These are phyloP conservation scores for Starmerella floris DNA, from an alignment of 805 yeast genomes.

Conservation along the genomic window DNA sequence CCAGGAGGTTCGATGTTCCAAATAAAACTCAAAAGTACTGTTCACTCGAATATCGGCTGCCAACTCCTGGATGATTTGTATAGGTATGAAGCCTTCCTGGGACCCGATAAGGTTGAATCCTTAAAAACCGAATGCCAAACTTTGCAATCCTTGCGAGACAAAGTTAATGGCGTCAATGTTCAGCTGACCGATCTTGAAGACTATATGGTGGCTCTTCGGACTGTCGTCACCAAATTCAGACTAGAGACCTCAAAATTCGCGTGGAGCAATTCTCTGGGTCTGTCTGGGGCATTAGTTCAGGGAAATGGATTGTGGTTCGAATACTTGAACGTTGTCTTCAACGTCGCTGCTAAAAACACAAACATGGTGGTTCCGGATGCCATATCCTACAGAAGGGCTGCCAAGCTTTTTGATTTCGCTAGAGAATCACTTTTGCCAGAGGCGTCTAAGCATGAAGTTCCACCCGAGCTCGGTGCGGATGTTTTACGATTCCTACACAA, in stretches of 20 bases:
- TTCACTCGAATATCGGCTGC: background rate
- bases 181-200: slow-evolving; percentile 1
- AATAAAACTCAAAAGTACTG: background rate
- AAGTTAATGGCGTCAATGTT: background rate
- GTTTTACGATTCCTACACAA: background rate
- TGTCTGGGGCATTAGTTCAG: slow-evolving; percentile 36
- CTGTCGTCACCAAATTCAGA: background rate
- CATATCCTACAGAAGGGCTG: background rate
- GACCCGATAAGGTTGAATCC: background rate
- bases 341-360: slow-evolving; percentile 53
- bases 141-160: slow-evolving; percentile 3
- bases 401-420: background rate
- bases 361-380: slow-evolving; percentile 30
- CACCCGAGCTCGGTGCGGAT: slow-evolving; percentile 4
- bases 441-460: background rate
- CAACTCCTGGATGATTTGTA: background rate
- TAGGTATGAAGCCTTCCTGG: background rate
- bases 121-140: slow-evolving; percentile 1
- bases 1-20: too few relatives aligned
- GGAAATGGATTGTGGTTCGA: slow-evolving; percentile 45
- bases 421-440: background rate
- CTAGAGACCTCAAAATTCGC: slow-evolving; percentile 16
- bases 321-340: slow-evolving; percentile 47
- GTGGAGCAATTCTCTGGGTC: slow-evolving; percentile 63
- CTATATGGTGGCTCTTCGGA: background rate